Percentiles rank a stretch among this genome's conserved stretches.
Evolutionary conservation across 768 basidiomycete species (phyloP).

Genomic region (Podaxis carcinomalis): DNA sequence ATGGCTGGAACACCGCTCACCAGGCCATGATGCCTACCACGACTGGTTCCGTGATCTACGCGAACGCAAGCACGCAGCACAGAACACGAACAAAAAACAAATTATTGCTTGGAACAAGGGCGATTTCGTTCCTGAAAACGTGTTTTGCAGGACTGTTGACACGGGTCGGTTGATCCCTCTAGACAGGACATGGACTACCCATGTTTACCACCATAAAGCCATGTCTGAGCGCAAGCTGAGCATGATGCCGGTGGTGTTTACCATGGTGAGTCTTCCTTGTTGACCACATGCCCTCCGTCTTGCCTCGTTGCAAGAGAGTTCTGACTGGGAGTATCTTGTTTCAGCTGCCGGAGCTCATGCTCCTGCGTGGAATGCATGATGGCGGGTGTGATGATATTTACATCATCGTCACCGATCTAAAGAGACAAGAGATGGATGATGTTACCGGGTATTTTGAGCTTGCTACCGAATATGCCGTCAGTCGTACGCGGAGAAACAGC

Average conservation of each 20-base stretch:
- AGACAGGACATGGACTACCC: slow-evolving; percentile 79
- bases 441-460: slow-evolving; percentile 76
- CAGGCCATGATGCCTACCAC: slow-evolving; percentile 62
- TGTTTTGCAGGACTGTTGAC: slow-evolving; percentile 77
- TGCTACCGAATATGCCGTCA: slow-evolving; percentile 61
- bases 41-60: slow-evolving; percentile 74
- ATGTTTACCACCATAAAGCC: slow-evolving; percentile 74
- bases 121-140: slow-evolving; percentile 73
- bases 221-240: slow-evolving; percentile 69
- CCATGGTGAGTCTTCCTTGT: slow-evolving; percentile 50
- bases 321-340: slow-evolving; percentile 7
- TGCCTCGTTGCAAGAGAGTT: neutral
- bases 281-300: neutral
- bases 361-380: slow-evolving; percentile 78
- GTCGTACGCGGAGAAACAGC: slow-evolving; percentile 58
- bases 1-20: slow-evolving; percentile 71
- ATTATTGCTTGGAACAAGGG: slow-evolving; percentile 63
- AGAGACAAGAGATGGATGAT: slow-evolving; percentile 78
- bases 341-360: slow-evolving; percentile 76
- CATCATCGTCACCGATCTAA: slow-evolving; percentile 76
- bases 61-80: slow-evolving; percentile 55
- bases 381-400: slow-evolving; percentile 74
- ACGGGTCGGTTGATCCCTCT: slow-evolving; percentile 75
- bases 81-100: slow-evolving; percentile 41
- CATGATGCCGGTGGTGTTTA: slow-evolving; percentile 80